Percentiles rank a stretch among this genome's conserved stretches.
These are phyloP conservation scores for Lactifluus hygrophoroides DNA, from an alignment of 768 basidiomycete species.

Conservation along the genomic window DNA sequence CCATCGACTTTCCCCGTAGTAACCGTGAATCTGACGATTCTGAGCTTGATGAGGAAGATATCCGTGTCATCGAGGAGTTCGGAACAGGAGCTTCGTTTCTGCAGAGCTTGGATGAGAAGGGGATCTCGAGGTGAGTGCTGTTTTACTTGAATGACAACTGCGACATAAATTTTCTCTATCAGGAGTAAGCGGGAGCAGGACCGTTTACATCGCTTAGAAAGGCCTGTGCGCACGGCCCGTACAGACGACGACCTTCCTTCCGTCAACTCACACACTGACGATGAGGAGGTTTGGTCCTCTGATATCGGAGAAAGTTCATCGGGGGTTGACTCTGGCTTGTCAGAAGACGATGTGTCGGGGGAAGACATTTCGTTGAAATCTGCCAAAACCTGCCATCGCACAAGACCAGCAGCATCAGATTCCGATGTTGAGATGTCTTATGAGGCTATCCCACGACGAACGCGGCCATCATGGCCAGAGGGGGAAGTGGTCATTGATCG, in stretches of 20 bases:
- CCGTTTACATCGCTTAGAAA: constrained; percentile 57
- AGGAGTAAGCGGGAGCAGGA: constrained; percentile 85
- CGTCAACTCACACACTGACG: constrained; percentile 57
- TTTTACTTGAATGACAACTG: constrained; percentile 4
- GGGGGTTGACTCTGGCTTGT: constrained; percentile 22
- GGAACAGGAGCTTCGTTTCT: constrained; percentile 61
- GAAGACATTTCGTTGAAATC: constrained; percentile 23
- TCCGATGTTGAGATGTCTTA: constrained; percentile 66
- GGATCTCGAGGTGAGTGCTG: constrained; percentile 62
- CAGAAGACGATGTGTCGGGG: constrained; percentile 25
- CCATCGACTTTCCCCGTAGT: constrained; percentile 53
- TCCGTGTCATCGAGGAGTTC: constrained; percentile 57
- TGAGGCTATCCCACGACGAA: constrained; percentile 52
- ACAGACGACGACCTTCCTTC: constrained; percentile 57
- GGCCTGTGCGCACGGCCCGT: constrained; percentile 39
- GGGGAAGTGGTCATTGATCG: constrained; percentile 46
- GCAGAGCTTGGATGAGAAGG: constrained; percentile 59
- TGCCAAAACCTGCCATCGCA: constrained; percentile 19
- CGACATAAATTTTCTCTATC: background rate
- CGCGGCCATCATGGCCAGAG: constrained; percentile 36
- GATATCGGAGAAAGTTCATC: constrained; percentile 30
- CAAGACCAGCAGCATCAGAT: constrained; percentile 28
- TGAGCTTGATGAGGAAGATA: constrained; percentile 56
- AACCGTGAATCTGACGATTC: constrained; percentile 41
- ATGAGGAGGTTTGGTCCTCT: constrained; percentile 44